Evolutionary conservation across 2,329 filamentous ascomycete genomes (phyloP), one percentile per base, ranked within the genome.

Genomic region (Exophiala calicioides): DNA sequence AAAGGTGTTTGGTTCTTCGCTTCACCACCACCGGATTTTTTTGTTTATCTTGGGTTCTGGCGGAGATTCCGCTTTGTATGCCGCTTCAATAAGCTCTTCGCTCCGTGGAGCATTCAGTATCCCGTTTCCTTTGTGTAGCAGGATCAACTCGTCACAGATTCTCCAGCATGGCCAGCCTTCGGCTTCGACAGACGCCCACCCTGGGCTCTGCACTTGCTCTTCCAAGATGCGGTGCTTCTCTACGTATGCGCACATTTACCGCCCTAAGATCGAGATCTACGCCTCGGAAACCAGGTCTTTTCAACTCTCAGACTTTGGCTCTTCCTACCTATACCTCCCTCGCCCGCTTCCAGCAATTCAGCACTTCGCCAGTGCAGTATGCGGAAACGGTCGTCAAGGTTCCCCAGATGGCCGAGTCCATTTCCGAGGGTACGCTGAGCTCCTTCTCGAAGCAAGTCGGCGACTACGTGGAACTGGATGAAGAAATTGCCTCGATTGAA

Each of bases 401-500:
- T 58, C 93, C 93, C 24, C 82, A 93, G 67, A 97, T 98, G 93
- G 93, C 93, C 56, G 93, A 98, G 72, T 97, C 93, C 38, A 97
- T 98, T 68, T 94, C 89, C 33, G 93, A 98, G 71, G 93, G 93
- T 52, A 98, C 93, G 16, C 70, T 98, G 64, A 96, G 95, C 74
- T 90, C 95, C 66, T 97, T 90, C 77, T 86, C 82, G 63, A 97
- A 97, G 75, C 77, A 91, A 72, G 76, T 96, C 60, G 93, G 93
- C 63, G 93, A 98, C 68, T 90, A 83, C 61, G 90, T 98, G 41
- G 90, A 95, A 74, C 85, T 85, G 62, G 93, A 98, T 65, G 93
- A 97, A 73, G 93, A 98, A 69, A 91, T 98, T 68, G 93, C 93
- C 23, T 96, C 91, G 38, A 98, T 98, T 64, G 93, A 98, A 73